phyloP scores from a whole-genome alignment of 108 stramenopile species.

The Chaetoceros muelleri region DNA sequence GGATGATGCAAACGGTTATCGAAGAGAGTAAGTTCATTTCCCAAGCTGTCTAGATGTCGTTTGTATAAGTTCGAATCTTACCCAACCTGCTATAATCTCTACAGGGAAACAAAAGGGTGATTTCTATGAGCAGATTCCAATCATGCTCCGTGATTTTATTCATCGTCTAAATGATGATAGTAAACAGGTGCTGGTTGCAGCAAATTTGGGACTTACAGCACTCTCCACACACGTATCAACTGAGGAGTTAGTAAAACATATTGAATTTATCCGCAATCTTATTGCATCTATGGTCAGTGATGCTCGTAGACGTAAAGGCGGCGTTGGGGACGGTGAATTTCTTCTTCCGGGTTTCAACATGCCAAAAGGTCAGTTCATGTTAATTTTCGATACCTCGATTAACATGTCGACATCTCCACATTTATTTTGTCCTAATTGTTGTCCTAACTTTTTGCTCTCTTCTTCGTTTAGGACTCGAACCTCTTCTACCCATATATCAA shows the following conservation, averaged over 20 bases:
- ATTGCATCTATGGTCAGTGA: conserved; percentile 88
- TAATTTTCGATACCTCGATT: too few relatives aligned
- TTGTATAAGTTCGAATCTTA: not conserved
- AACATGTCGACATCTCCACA: too few relatives aligned
- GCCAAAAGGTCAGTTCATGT: conserved; percentile 69
- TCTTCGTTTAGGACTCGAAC: conserved; percentile 76
- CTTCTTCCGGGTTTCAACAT: conserved; percentile 91
- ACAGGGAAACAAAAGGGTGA: conserved; percentile 74
- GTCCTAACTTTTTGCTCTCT: conserved; percentile 3
- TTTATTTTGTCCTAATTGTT: conserved; percentile 3
- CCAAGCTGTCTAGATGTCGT: not conserved
- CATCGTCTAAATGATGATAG: conserved; percentile 87
- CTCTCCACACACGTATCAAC: conserved; percentile 75
- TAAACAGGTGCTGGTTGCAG: conserved; percentile 50
- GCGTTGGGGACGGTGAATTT: conserved; percentile 83
- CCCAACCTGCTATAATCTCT: too few relatives aligned
- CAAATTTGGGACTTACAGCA: conserved; percentile 48
- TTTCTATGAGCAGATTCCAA: conserved; percentile 77
- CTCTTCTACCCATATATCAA: conserved; percentile 92
- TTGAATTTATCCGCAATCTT: conserved; percentile 84
- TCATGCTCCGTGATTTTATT: conserved; percentile 84
- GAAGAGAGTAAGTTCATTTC: conserved; percentile 66
- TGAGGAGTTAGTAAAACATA: conserved; percentile 84
- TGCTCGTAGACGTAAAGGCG: conserved; percentile 70
- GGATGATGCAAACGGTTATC: conserved; percentile 59